Evolutionary conservation across 1,284 basidiomycete species (phyloP).

Genomic region (Sanguinoderma infundibulare): DNA sequence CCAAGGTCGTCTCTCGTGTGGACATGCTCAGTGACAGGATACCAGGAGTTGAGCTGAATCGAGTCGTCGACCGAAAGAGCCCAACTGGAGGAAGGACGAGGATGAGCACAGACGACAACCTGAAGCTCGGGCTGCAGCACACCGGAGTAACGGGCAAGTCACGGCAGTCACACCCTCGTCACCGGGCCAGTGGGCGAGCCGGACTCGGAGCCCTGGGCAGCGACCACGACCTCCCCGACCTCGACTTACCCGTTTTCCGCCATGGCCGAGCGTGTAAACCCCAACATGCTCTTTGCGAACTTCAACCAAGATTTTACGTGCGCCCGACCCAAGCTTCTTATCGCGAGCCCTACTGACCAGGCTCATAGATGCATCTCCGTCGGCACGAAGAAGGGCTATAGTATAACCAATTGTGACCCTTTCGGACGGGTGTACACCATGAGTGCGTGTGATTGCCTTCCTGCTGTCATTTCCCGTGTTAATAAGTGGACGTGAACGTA

Average conservation of each 20-base stretch:
- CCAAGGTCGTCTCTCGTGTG: neutral
- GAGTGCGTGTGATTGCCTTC: conserved; percentile 59
- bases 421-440: conserved; percentile 95
- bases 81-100: neutral
- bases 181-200: neutral
- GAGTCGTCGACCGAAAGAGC: neutral
- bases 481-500: conserved; percentile 32
- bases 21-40: neutral
- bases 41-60: neutral
- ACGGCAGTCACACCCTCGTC: conserved; percentile 8
- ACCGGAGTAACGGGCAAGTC: conserved; percentile 4
- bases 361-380: conserved; percentile 44
- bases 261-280: conserved; percentile 43
- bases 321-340: conserved; percentile 32
- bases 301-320: conserved; percentile 91
- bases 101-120: neutral
- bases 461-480: neutral
- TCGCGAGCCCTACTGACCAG: conserved; percentile 3
- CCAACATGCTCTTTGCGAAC: conserved; percentile 81
- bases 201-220: conserved; percentile 11
- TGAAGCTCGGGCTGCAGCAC: neutral
- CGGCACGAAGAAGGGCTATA: conserved; percentile 95
- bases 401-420: conserved; percentile 97
- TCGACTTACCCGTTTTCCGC: neutral
- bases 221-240: conserved; percentile 12